Evolutionary conservation across 768 basidiomycete genomes (phyloP).

Genomic region (Hericium rajendrae): DNA sequence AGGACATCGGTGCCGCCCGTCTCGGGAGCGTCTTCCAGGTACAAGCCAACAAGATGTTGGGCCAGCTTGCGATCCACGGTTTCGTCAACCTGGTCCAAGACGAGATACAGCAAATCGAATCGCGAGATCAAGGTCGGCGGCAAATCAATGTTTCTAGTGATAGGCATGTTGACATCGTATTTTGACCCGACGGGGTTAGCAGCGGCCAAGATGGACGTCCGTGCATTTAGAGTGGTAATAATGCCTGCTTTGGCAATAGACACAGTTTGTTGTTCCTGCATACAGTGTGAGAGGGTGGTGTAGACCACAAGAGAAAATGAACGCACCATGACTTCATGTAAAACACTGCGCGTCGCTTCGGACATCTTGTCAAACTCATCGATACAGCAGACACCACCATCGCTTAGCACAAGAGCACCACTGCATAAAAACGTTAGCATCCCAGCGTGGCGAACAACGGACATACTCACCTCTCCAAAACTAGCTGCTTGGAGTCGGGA

Average conservation of each 20-base stretch:
- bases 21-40: slow-evolving; percentile 82
- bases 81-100: slow-evolving; percentile 93
- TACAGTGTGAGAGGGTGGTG: not conserved
- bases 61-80: slow-evolving; percentile 76
- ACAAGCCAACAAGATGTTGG: slow-evolving; percentile 86
- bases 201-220: slow-evolving; percentile 96
- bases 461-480: slow-evolving; percentile 74
- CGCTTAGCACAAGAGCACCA: slow-evolving; percentile 88
- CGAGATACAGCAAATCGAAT: slow-evolving; percentile 93
- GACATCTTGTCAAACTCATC: slow-evolving; percentile 99
- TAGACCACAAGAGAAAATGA: not conserved
- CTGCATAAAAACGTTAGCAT: slow-evolving; percentile 36
- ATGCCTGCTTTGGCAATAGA: slow-evolving; percentile 99
- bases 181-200: slow-evolving; percentile 96
- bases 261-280: slow-evolving; percentile 97
- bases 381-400: slow-evolving; percentile 97
- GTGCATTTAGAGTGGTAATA: slow-evolving; percentile 94
- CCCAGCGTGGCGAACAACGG: too few species aligned
- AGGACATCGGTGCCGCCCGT: slow-evolving; percentile 61
- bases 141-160: slow-evolving; percentile 93
- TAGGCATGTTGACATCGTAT: slow-evolving; percentile 85
- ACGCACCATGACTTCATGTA: slow-evolving; percentile 96
- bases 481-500: slow-evolving; percentile 96
- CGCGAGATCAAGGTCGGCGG: slow-evolving; percentile 97
- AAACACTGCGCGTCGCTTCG: slow-evolving; percentile 89